Evolutionary conservation across 805 yeast genomes (phyloP).

Genomic region (Candida insectalens): DNA sequence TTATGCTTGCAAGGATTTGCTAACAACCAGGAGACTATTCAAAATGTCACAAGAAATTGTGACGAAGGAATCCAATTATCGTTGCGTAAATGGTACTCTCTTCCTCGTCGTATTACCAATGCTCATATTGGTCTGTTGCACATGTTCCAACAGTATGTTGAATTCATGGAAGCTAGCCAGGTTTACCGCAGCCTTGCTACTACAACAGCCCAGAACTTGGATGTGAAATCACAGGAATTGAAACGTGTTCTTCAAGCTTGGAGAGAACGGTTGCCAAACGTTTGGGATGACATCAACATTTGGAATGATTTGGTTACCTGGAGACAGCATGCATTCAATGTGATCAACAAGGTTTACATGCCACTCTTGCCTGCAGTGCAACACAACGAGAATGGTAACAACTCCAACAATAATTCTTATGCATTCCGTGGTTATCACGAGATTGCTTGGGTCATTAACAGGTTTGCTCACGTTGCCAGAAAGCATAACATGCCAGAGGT

Average conservation of each 20-base stretch:
- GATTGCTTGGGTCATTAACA: slow-evolving; percentile 96
- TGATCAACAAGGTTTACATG: slow-evolving; percentile 86
- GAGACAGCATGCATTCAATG: slow-evolving; percentile 98
- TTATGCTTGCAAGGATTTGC: slow-evolving; percentile 88
- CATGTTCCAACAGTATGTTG: slow-evolving; percentile 95
- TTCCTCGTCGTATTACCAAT: slow-evolving; percentile 64
- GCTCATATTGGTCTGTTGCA: slow-evolving; percentile 89
- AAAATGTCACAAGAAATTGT: slow-evolving; percentile 75
- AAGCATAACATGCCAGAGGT: slow-evolving; percentile 96
- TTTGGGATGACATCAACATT: slow-evolving; percentile 94
- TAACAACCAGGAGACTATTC: slow-evolving; percentile 78
- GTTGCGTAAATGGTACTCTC: slow-evolving; percentile 83
- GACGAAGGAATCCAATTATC: slow-evolving; percentile 96
- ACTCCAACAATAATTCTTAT: slow-evolving; percentile 67
- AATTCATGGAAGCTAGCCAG: slow-evolving; percentile 94
- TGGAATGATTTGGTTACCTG: slow-evolving; percentile 98
- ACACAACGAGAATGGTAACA: slow-evolving; percentile 40
- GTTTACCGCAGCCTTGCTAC: slow-evolving; percentile 80
- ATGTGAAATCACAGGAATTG: slow-evolving; percentile 86
- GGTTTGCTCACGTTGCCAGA: slow-evolving; percentile 97
- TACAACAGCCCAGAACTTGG: slow-evolving; percentile 87
- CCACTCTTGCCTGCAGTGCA: slow-evolving; percentile 85
- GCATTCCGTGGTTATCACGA: slow-evolving; percentile 98
- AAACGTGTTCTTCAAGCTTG: slow-evolving; percentile 94
- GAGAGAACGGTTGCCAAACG: slow-evolving; percentile 94